Evolutionary conservation across 352 stramenopile genomes (phyloP), one percentile per base, ranked within the genome.

Genomic region (Globisporangium abappressorium): DNA sequence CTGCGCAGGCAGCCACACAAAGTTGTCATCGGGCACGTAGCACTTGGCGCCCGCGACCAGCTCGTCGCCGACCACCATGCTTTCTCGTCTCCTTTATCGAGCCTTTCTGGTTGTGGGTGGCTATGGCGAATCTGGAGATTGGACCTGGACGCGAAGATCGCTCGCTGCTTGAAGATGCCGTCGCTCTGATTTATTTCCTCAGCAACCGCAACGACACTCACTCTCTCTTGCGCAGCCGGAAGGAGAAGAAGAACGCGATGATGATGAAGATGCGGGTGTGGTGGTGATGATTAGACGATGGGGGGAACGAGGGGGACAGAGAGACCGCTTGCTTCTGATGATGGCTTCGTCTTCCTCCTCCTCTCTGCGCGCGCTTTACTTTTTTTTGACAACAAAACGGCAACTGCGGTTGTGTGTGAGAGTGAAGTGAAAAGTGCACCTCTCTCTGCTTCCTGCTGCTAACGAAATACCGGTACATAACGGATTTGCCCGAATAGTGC

Each of bases 1-100:
- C 68, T 88, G 76, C 56, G 85, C 88, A 8, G 85, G 80, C 12
- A 95, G 76, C 88, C 88, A 95, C 47, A 95, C 81, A 62, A 82
- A 82, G 30, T 73, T 76, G 20, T 91, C 83, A 36, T 95, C 88
- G 7, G 86, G 88, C 54, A 94, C 87, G 66, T 92, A 95, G 79
- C 86, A 94, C 70, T 91, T 91, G 62, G 78, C 75, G 68, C 87
- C 87, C 33, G 69, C 75, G 20, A 71, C 71, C 69, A 74, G 68
- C 36, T 86, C 74, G 15, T 20, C 33, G 38, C 30, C 24, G 6
- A 28, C 24, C 26, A 33, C 55, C 62, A 68, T 68, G 7, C 3
- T 22, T 54, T 2, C 34, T 15, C n/a, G 9, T 46, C 7, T 9
- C 15, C 47, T 55, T 8, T 55, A 28, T 26, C 47, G 41, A 22